Percentiles rank a stretch among this genome's conserved stretches.
These are phyloP conservation scores for Solanum sparsipilum DNA, from an alignment of 257 asterid genomes.

Conservation along the genomic window DNA sequence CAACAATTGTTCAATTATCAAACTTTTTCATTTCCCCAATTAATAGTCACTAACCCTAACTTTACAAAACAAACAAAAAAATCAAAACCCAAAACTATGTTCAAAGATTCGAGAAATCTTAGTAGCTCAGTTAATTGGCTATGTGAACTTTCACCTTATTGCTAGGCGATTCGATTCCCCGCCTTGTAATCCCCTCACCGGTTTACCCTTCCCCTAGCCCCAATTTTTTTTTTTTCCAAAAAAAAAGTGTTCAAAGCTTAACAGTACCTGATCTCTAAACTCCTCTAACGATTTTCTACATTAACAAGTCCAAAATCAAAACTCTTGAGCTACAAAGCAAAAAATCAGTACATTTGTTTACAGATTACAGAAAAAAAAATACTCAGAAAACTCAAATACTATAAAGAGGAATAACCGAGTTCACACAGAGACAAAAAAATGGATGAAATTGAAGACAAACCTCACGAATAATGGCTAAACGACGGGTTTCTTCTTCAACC, in stretches of 20 bases:
- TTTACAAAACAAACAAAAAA: neutral
- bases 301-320: neutral
- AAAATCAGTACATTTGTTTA: neutral
- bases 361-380: neutral
- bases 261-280: neutral
- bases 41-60: neutral
- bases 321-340: neutral
- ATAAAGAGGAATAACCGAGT: neutral
- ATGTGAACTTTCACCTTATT: neutral
- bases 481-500: conserved; percentile 86
- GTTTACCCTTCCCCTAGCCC: neutral
- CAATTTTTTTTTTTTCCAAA: neutral
- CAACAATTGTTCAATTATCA: neutral
- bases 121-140: neutral
- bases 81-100: neutral
- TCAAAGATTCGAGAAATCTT: neutral
- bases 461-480: conserved; percentile 84
- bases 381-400: neutral
- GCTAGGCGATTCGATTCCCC: neutral
- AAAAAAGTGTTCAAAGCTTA: neutral
- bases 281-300: neutral
- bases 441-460: conserved; percentile 12
- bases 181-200: neutral
- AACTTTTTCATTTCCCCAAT: neutral
- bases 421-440: neutral